phyloP scores from a whole-genome alignment of 352 stramenopile genomes.

The Pilasporangium apinafurcum region DNA sequence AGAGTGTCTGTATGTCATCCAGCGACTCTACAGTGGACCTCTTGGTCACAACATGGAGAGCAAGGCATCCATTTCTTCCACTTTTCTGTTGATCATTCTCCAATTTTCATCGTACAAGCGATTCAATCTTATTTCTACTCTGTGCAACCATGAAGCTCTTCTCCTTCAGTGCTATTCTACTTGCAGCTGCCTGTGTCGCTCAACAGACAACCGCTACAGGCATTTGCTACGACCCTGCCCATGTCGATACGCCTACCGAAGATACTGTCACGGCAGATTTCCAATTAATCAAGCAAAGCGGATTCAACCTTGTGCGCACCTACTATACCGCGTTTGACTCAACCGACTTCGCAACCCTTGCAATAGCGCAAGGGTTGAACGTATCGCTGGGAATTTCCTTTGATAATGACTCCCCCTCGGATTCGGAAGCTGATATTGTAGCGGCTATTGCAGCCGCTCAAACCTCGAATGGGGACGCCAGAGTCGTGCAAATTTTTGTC shows the following conservation, averaged over 20 bases:
- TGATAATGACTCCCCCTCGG: slow-evolving; percentile 21
- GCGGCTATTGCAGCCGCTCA: slow-evolving; percentile 21
- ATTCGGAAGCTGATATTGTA: slow-evolving; percentile 23
- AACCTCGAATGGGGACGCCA: slow-evolving; percentile 20
- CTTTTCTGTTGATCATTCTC: slow-evolving; percentile 22
- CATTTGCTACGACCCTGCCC: slow-evolving; percentile 43
- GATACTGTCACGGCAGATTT: slow-evolving; percentile 36
- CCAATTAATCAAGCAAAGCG: slow-evolving; percentile 31
- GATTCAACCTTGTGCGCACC: slow-evolving; percentile 38
- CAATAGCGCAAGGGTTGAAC: slow-evolving; percentile 35
- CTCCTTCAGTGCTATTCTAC: slow-evolving; percentile 7
- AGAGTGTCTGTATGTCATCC: too few species aligned
- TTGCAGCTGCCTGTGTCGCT: slow-evolving; percentile 1
- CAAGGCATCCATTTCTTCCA: too few species aligned
- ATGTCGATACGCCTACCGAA: slow-evolving; percentile 24
- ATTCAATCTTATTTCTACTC: slow-evolving; percentile 1
- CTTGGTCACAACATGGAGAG: too few species aligned
- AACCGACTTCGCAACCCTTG: slow-evolving; percentile 32
- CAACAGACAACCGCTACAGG: slow-evolving; percentile 11
- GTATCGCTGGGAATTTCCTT: slow-evolving; percentile 39
- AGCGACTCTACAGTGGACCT: too few species aligned
- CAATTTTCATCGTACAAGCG: slow-evolving; percentile 15
- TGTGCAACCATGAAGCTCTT: slow-evolving; percentile 28
- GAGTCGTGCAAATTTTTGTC: slow-evolving; percentile 46
- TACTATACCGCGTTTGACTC: slow-evolving; percentile 36